Conservation (phyloP, 78 protist genomes). For the Protostelium mycophagum region DNA sequence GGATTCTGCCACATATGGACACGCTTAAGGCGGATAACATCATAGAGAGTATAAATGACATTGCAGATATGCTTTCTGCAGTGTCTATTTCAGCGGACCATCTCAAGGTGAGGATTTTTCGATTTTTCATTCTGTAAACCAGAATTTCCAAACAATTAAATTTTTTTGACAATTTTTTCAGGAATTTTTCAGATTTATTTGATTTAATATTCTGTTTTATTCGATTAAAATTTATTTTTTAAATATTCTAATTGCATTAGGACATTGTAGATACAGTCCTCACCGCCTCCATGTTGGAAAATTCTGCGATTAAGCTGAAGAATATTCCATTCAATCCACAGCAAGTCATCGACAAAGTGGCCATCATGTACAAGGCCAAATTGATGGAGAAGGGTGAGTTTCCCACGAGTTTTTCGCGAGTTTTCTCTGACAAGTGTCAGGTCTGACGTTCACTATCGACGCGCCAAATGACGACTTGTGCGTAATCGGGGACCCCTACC, state of each 20-base stretch:
- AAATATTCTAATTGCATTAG: too few species aligned
- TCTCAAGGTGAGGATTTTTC: background rate
- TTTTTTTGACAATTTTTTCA: background rate
- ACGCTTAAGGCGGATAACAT: too few species aligned
- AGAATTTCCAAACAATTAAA: background rate
- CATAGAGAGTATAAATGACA: too few species aligned
- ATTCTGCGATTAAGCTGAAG: background rate
- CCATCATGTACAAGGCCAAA: background rate
- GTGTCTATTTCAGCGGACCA: too few species aligned
- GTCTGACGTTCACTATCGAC: background rate
- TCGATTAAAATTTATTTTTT: background rate
- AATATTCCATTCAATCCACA: background rate
- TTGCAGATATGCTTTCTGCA: too few species aligned
- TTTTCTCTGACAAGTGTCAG: too few species aligned
- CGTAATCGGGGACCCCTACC: background rate
- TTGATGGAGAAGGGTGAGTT: background rate
- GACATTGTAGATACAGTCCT: background rate
- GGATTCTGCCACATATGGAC: too few species aligned
- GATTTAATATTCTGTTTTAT: background rate
- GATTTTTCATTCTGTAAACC: background rate
- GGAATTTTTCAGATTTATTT: background rate
- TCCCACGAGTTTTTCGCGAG: too few species aligned
- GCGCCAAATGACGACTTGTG: background rate
- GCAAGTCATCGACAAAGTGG: background rate
- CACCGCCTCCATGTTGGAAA: background rate